Percentiles rank a stretch among this genome's conserved stretches.
phyloP scores from a whole-genome alignment of 1,284 basidiomycete genomes.

The Peniophora sp. region DNA sequence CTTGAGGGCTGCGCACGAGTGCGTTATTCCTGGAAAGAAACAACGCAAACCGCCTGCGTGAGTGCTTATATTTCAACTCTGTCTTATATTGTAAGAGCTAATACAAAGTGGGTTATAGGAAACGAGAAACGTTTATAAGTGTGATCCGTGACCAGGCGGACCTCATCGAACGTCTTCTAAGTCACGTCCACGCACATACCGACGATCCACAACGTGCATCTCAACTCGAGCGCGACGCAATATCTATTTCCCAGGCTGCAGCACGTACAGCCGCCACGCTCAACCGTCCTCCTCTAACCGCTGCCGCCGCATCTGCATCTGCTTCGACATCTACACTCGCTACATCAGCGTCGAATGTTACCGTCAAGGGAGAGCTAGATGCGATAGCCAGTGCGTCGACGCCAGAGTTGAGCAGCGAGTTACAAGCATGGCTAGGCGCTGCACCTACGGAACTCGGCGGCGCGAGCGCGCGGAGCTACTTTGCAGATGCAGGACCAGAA shows the following conservation, averaged over 20 bases:
- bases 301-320: too few species aligned
- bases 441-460: too few species aligned
- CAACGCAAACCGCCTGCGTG: conserved; percentile 71
- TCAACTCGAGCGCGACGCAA: conserved; percentile 10
- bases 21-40: conserved; percentile 68
- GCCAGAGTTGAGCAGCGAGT: too few species aligned
- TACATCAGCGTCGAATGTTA: too few species aligned
- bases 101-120: conserved; percentile 24
- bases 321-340: too few species aligned
- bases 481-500: too few species aligned
- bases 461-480: too few species aligned
- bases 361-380: too few species aligned
- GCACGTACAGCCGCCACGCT: too few species aligned
- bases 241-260: conserved; percentile 8
- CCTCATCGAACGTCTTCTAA: conserved; percentile 62
- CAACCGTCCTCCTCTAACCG: too few species aligned
- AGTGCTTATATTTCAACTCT: conserved; percentile 17
- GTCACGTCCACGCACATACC: conserved; percentile 15
- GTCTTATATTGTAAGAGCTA: conserved; percentile 4
- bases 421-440: too few species aligned
- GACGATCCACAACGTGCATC: conserved; percentile 10
- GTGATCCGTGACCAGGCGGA: conserved; percentile 66
- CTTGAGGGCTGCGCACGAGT: conserved; percentile 56
- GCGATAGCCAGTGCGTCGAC: too few species aligned
- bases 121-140: conserved; percentile 68